These are phyloP conservation scores for Saposhnikovia divaricata DNA, from an alignment of 129 eudicot species.

Conservation along the genomic window DNA sequence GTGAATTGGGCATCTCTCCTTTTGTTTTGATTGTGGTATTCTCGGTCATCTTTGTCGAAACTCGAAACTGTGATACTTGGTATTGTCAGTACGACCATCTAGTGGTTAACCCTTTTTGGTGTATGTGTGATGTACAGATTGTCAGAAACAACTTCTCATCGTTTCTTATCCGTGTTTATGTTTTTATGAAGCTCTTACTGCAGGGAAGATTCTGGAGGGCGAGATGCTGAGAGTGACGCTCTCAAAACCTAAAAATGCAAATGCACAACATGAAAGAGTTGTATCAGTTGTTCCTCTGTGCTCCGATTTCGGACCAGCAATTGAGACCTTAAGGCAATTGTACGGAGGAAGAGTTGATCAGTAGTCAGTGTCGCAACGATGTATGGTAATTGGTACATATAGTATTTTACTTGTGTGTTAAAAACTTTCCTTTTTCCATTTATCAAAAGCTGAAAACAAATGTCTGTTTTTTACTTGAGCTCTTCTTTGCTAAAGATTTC, in stretches of 20 bases:
- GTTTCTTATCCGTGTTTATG: background rate
- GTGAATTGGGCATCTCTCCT: background rate
- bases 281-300: conserved; percentile 67
- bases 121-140: too few species aligned
- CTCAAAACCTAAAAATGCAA: conserved; percentile 78
- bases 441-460: background rate
- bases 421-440: background rate
- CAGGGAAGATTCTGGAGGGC: conserved; percentile 69
- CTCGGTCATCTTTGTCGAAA: background rate
- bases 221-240: conserved; percentile 76
- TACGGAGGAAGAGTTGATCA: conserved; percentile 32
- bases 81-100: too few species aligned
- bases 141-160: background rate
- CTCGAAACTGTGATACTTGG: background rate
- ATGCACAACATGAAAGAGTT: conserved; percentile 83
- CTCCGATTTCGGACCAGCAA: conserved; percentile 61
- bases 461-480: background rate
- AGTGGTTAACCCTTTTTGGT: too few species aligned
- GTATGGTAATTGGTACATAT: background rate
- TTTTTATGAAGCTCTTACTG: conserved; percentile 47
- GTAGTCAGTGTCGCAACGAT: conserved; percentile 1
- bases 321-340: conserved; percentile 43
- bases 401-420: background rate
- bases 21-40: background rate
- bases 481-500: background rate